phyloP scores from a whole-genome alignment of 2,329 filamentous ascomycete species.

The Emergomyces africanus region DNA sequence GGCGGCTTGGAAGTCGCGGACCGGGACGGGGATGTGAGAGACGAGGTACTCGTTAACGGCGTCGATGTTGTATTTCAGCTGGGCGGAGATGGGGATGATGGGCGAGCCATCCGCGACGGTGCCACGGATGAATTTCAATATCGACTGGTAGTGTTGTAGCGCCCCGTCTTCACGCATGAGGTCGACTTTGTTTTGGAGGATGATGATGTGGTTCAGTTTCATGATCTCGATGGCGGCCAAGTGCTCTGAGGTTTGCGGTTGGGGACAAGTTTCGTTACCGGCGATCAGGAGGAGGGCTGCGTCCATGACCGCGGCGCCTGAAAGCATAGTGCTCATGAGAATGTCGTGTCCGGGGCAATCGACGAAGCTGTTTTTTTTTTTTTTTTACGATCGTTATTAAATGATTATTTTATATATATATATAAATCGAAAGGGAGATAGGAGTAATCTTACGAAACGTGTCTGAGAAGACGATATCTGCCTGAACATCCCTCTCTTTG shows the following conservation, averaged over 20 bases:
- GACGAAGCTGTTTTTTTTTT: slow-evolving; percentile 59
- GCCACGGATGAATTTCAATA: slow-evolving; percentile 95
- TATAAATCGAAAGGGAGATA: background rate
- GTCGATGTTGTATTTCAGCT: slow-evolving; percentile 99
- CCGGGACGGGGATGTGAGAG: slow-evolving; percentile 83
- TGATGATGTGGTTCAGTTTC: slow-evolving; percentile 99
- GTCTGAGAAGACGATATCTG: slow-evolving; percentile 75
- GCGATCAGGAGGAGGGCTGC: slow-evolving; percentile 91
- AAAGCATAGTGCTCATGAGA: slow-evolving; percentile 99
- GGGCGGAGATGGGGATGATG: slow-evolving; percentile 92
- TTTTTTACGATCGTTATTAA: background rate
- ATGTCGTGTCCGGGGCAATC: slow-evolving; percentile 99
- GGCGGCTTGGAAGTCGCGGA: slow-evolving; percentile 78
- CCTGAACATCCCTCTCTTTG: slow-evolving; percentile 85
- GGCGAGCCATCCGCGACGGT: slow-evolving; percentile 91
- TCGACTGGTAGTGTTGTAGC: slow-evolving; percentile 88
- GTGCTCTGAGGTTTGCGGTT: slow-evolving; percentile 97
- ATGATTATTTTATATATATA: background rate
- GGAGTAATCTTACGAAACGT: slow-evolving; percentile 63
- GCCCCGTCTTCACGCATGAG: slow-evolving; percentile 94
- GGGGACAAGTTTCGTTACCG: slow-evolving; percentile 95
- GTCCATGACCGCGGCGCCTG: slow-evolving; percentile 98
- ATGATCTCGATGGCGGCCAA: slow-evolving; percentile 99
- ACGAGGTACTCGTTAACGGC: slow-evolving; percentile 94
- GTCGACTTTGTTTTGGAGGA: slow-evolving; percentile 99